Base-by-base conservation (phyloP, 768 basidiomycete species). In the Pleurotus cornucopiae region DNA sequence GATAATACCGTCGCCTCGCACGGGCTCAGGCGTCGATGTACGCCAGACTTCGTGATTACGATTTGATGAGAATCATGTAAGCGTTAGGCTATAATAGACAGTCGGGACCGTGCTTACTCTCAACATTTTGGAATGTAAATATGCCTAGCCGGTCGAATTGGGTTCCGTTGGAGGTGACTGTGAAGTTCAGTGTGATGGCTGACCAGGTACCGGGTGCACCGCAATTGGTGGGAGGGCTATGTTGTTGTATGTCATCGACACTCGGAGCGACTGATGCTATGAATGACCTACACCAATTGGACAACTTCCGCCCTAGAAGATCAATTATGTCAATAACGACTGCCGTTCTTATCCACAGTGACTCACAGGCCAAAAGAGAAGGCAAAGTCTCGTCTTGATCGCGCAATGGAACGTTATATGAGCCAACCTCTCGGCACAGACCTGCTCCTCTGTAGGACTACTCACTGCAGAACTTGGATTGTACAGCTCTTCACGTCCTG, bases 11-110 rank as follows among this genome's bases (percentile, higher is more conserved):
- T 81, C 75, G 2, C 79, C 75, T 12, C 60, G 62, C 0, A 83
- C 85, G 0, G 89, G 89, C 67, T 91, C 89, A 0, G 89, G 84
- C 14, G 89, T 91, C 0, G 88, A 89, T 16, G 86, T 89, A 38
- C 89, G 76, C 89, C 89, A 89, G 49, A 90, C 86, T 88, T 44
- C 13, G 43, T 21, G 44, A 41, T 37, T 47, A 46, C 23, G 23
- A 6, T 5, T 5, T 25, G 23, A 25, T 25, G 4, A 25, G 23
- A 25, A 25, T 5, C 5, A 25, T 25, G 23, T 25, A 25, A 25
- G 23, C 23, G 23, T 25, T 25, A 25, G 23, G 23, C 23, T 25
- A 25, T 25, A 25, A 25, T 25, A 25, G 5, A 34, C 20, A 26
- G 51, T 16, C 34, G 30, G 18, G 26, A 14, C 23, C 20, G 2